Evolutionary conservation across 129 eudicot genomes (phyloP).

Genomic region (Flaveria bidentis): DNA sequence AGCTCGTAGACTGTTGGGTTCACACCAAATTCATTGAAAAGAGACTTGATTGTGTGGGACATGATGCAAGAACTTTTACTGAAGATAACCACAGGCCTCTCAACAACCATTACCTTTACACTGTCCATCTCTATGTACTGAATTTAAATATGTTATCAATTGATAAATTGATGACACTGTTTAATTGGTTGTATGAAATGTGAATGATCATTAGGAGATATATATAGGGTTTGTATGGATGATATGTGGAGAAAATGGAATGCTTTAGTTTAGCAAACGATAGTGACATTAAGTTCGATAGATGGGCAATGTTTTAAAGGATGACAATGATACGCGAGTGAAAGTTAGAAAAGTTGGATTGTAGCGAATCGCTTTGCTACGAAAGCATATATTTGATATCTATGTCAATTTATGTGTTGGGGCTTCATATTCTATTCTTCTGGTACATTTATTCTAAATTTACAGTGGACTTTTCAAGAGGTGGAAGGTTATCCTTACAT

Average conservation of each 20-base stretch:
- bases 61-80: slow-evolving; percentile 67
- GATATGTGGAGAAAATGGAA: slow-evolving; percentile 34
- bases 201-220: slow-evolving; percentile 14
- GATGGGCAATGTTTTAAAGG: slow-evolving; percentile 17
- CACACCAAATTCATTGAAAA: slow-evolving; percentile 55
- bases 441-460: not conserved
- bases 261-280: slow-evolving; percentile 23
- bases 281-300: slow-evolving; percentile 18
- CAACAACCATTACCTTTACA: slow-evolving; percentile 54
- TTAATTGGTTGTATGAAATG: slow-evolving; percentile 23
- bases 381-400: slow-evolving; percentile 21
- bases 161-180: not conserved
- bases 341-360: slow-evolving; percentile 16
- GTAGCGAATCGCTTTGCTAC: slow-evolving; percentile 20
- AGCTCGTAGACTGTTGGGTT: slow-evolving; percentile 69
- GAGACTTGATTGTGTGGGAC: slow-evolving; percentile 59
- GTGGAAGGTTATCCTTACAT: not conserved
- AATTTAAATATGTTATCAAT: not conserved
- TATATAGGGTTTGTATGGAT: slow-evolving; percentile 28
- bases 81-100: slow-evolving; percentile 75
- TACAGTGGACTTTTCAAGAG: slow-evolving; percentile 15
- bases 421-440: slow-evolving; percentile 21
- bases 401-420: slow-evolving; percentile 4
- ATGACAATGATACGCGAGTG: not conserved
- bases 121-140: slow-evolving; percentile 43